Percentiles rank a stretch among this genome's conserved stretches.
Conservation (phyloP, 305 asterid genomes). For the Ilex paraguariensis region DNA sequence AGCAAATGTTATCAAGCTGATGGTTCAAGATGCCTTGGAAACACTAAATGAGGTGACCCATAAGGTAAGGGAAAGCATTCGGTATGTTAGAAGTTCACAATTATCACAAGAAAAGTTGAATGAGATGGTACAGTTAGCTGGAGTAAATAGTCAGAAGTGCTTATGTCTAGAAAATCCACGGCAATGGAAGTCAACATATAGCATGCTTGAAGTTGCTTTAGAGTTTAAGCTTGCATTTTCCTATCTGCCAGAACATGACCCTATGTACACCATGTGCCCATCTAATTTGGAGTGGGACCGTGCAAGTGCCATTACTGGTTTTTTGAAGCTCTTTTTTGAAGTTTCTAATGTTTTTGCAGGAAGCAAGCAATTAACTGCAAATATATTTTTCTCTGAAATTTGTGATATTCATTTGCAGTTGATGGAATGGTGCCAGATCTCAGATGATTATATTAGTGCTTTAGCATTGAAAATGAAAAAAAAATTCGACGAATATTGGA, state of each 20-base stretch:
- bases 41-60: conserved; percentile 54
- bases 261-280: conserved; percentile 49
- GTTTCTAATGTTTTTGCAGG: conserved; percentile 64
- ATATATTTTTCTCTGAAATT: conserved; percentile 69
- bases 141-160: conserved; percentile 44
- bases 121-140: conserved; percentile 59
- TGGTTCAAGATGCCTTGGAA: conserved; percentile 71
- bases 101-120: conserved; percentile 65
- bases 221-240: conserved; percentile 69
- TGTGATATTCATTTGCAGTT: conserved; percentile 86
- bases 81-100: conserved; percentile 59
- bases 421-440: conserved; percentile 88
- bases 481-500: conserved; percentile 90
- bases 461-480: conserved; percentile 78
- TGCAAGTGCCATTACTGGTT: conserved; percentile 54
- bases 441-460: conserved; percentile 71
- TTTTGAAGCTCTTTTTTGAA: conserved; percentile 75
- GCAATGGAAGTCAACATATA: conserved; percentile 76
- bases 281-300: conserved; percentile 72
- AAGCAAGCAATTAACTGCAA: conserved; percentile 65
- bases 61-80: conserved; percentile 66
- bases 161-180: conserved; percentile 52
- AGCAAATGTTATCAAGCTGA: conserved; percentile 67
- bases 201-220: conserved; percentile 77
- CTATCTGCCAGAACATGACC: conserved; percentile 72